Conservation (phyloP, 1,284 basidiomycete species). For the Fomitiporia mediterranea region DNA sequence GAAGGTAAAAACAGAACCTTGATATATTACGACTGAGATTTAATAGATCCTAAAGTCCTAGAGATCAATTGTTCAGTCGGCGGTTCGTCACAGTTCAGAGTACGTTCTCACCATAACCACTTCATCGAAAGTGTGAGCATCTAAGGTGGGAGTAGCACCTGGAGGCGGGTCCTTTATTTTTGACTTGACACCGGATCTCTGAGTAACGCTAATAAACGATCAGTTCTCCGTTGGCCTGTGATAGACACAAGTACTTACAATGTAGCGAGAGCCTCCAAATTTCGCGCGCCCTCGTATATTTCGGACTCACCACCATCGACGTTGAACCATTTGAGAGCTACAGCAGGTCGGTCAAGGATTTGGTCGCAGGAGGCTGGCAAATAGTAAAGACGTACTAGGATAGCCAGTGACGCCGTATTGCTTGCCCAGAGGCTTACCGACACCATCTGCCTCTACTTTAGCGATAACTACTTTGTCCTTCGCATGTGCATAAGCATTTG, state of each 20-base stretch:
- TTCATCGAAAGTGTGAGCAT: slow-evolving; percentile 69
- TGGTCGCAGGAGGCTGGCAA: not conserved
- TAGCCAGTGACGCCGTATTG: slow-evolving; percentile 80
- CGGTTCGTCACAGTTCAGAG: no score
- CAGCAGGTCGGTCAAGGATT: slow-evolving; percentile 14
- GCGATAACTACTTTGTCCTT: slow-evolving; percentile 86
- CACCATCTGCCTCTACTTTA: slow-evolving; percentile 91
- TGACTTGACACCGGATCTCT: slow-evolving; percentile 78
- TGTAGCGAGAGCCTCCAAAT: slow-evolving; percentile 69
- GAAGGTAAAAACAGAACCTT: no score
- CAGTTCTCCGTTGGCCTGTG: not conserved
- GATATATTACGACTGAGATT: no score
- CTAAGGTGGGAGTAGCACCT: slow-evolving; percentile 66
- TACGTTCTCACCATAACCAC: slow-evolving; percentile 63
- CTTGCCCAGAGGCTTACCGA: slow-evolving; percentile 64
- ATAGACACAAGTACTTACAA: slow-evolving; percentile 69
- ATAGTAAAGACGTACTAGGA: slow-evolving; percentile 62
- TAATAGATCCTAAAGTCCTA: no score
- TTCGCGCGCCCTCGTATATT: slow-evolving; percentile 76
- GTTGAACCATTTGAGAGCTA: slow-evolving; percentile 91
- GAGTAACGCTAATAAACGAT: slow-evolving; percentile 52
- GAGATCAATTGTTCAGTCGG: no score
- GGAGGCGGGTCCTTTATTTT: slow-evolving; percentile 83
- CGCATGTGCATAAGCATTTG: slow-evolving; percentile 42
- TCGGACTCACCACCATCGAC: slow-evolving; percentile 55